Base-by-base conservation (phyloP, 2,329 filamentous ascomycete species). In the Fusarium sp. region DNA sequence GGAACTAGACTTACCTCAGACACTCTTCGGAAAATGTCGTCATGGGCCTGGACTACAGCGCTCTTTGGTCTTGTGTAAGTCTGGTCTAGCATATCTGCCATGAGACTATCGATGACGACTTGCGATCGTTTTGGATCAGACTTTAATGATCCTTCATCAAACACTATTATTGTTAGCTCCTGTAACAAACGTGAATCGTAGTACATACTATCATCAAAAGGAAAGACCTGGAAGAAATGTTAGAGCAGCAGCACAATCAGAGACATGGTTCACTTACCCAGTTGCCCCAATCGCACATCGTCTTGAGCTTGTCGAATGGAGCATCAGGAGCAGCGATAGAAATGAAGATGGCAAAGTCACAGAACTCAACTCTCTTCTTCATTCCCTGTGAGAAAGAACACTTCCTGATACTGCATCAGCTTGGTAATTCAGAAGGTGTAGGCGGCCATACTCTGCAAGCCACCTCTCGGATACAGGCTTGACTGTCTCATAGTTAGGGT, bases 261-360 rank as follows among this genome's bases (percentile, higher is more conserved):
- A 18, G 10, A 18, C 4, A 15, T 1, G 2, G 10, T 7, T 18
- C 2, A 68, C 65, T 51, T 15, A 68, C 65, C 65, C 65, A 68
- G 15, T 68, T 68, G 5, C 65, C 65, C 65, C 65, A 68, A 18
- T 68, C 65, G 3, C 65, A 68, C 64, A 68, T 63, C 1, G 65
- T 68, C 38, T 68, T 68, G 6, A 68, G 65, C 20, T 45, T 68
- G 3, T 68, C 64, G 8, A 8, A 14, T 2, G 65, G 42, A 22
- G 65, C 64, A 41, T 68, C 56, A 22, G 65, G 65, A 39, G 64
- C 65, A 16, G 65, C 38, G 8, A 68, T 68, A 2, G 65, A 68
- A 3, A 68, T 63, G 5, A 68, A 68, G 6, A 44, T 33, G 15
- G 65, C 65, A 56, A 68, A 68, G 48, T 68, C 56, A 12, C 65